Base-by-base conservation (phyloP, 73 alveolate species). In the Diophrys sp. region DNA sequence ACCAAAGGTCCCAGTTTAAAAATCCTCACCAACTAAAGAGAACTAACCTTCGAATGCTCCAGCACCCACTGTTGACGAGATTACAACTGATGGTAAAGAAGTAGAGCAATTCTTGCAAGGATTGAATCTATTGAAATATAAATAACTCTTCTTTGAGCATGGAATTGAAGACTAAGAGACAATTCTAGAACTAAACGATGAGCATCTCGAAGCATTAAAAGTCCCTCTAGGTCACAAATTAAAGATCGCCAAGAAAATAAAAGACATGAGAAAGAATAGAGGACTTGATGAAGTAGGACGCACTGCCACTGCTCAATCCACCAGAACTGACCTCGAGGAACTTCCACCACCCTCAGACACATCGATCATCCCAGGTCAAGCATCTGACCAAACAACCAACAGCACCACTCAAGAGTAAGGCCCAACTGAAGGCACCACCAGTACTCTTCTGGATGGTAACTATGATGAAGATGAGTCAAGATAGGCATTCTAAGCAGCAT, bases 91-190 rank as follows among this genome's bases (percentile, higher is more conserved):
- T 1, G 34, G 1, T 54, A 67, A 70, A n/a, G 96, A 89, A 62
- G 89, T 89, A n/a, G 87, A 74, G 29, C 71, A 27, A 29, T 83
- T 89, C 85, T 67, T 89, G 29, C 28, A 73, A 18, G 82, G 33
- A 0, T 23, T 89, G 1, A 56, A 78, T 31, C 66, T 89, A 56
- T 78, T 31, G 53, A 89, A 89, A 72, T 89, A 89, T 79, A 56
- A 71, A 29, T 82, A 74, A 25, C 32, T 32, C 23, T 82, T 89
- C 67, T 33, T 84, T 24, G 93, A 89, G 18, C 84, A 89, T 54
- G 96, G 96, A 14, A 72, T 89, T 27, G 96, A 89, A 74, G 96
- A 89, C 72, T 25, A 67, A 23, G 96, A 89, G 67, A 89, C 81
- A 0, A 79, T 89, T 25, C 80, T 78, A 25, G 96, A 89, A 44